A percentile compares a stretch with the other conserved stretches of the same genome.
Conservation (phyloP, 192 early-diverging fungal species). For the Phycomyces nitens region DNA sequence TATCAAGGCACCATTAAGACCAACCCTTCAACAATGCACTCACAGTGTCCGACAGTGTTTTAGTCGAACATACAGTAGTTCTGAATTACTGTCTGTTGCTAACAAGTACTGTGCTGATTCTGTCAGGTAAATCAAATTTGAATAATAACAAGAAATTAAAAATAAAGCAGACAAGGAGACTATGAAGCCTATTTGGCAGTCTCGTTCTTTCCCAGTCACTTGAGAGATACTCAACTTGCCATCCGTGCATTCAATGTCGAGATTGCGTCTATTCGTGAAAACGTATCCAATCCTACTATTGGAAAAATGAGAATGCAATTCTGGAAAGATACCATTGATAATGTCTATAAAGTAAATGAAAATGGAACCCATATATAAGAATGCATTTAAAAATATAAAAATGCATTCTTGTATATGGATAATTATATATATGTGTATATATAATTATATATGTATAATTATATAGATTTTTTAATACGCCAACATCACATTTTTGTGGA, state of each 20-base stretch:
- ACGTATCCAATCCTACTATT: conserved; percentile 60
- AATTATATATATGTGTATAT: neutral
- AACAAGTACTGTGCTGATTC: neutral
- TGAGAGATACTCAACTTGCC: conserved; percentile 68
- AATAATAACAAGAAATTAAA: neutral
- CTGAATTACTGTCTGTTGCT: neutral
- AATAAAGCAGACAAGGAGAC: conserved; percentile 52
- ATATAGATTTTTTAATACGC: neutral
- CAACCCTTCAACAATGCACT: too few relatives aligned
- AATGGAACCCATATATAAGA: neutral
- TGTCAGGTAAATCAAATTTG: neutral
- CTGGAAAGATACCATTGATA: conserved; percentile 85
- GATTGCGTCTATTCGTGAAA: conserved; percentile 74
- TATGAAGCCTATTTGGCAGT: conserved; percentile 75
- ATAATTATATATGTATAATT: too few relatives aligned
- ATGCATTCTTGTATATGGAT: too few relatives aligned
- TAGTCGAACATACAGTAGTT: neutral
- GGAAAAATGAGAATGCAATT: conserved; percentile 82
- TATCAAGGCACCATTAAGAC: too few relatives aligned
- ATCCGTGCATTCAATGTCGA: conserved; percentile 91
- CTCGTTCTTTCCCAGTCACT: conserved; percentile 68
- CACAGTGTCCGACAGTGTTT: neutral
- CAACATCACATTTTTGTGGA: conserved; percentile 9
- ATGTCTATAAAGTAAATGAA: conserved; percentile 49
- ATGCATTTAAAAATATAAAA: too few relatives aligned